Base-by-base conservation (phyloP, 345 rosid genomes). In the Eutrema japonicum region DNA sequence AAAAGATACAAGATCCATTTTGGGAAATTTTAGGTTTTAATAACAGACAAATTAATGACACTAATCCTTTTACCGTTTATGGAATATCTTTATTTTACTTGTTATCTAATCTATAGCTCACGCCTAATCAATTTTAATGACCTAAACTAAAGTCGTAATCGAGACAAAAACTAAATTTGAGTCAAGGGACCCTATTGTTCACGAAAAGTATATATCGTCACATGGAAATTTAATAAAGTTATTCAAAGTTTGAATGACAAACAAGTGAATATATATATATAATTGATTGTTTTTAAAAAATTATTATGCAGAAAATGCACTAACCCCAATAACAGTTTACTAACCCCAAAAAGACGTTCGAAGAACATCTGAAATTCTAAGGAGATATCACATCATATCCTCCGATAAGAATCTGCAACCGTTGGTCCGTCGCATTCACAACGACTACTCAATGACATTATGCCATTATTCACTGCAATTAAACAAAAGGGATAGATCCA, bases 211-310 rank as follows among this genome's bases (percentile, higher is more conserved):
- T 62, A 63, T 55, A 63, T 76, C 75, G 64, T 55, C 75, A 76
- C 79, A 76, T 76, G 79, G 66, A 70, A 12, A 8, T 41, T 47
- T 22, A 33, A 63, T 46, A 76, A 70, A 76, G 71, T 10, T 38
- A 43, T 76, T 70, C 70, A 76, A 76, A 76, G 58, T 76, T 76
- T 55, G 75, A 70, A 76, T 70, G 60, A 76, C 38, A 63, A 55
- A 70, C 47, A 62, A 40, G 11, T 18, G 42, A 56, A 63, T 47
- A 47, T 57, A 63, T 46, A 47, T 57, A n/a, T 62, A 45, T 45
- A 18, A 8, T 32, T n/a, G 2, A 5, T 18, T 32, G 35, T 32
- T 36, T 10, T 1, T 5, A 22, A 2, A 7, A 22, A 48, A 7
- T 9, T 35, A 55, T 45, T 26, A 50, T 45, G 40, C 22, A 62